Base-by-base conservation (phyloP, 768 basidiomycete species). In the Lactarius tabidus region DNA sequence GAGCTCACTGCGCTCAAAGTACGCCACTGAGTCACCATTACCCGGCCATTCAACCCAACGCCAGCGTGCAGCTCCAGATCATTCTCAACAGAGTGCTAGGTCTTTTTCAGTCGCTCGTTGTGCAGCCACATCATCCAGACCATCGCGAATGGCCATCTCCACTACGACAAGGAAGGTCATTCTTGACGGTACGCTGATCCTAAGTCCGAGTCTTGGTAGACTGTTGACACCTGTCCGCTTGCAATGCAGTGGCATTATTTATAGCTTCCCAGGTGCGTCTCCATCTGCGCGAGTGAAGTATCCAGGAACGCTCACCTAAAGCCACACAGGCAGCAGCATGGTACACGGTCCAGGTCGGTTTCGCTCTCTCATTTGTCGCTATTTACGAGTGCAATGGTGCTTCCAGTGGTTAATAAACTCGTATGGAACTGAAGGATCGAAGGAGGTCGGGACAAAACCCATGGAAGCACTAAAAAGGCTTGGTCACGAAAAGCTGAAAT, bases 291-390 rank as follows among this genome's bases (percentile, higher is more conserved):
- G 23, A 8, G 10, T 20, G 18, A 18, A 39, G 38, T 1, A 23
- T 23, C 33, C 8, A 28, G 45, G 7, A 9, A 54, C 33, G 9
- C 39, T 33, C 18, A 62, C 65, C 52, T 57, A 45, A 23, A 59
- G 28, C 41, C 31, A 18, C 38, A 66, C 83, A 93, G 90, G 87
- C 86, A 76, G 91, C 90, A 38, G 76, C 87, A 67, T 91, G 87
- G 74, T 92, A 91, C 74, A 87, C 90, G 35, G 78, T 91, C 66
- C 80, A 83, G 72, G 90, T 89, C 67, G 70, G 86, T 78, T 29
- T 41, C n/a, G 20, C 31, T 17, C 31, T 60, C 57, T 33, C 31
- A 39, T 29, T 26, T 36, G 20, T 17, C 15, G 52, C 14, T 2
- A 62, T 8, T 48, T 31, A 31, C 55, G 56, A 55, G 26, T 63